Evolutionary conservation across 306 rosid genomes (phyloP), one percentile per base, ranked within the genome.

Genomic region (Boehmeria nivea): DNA sequence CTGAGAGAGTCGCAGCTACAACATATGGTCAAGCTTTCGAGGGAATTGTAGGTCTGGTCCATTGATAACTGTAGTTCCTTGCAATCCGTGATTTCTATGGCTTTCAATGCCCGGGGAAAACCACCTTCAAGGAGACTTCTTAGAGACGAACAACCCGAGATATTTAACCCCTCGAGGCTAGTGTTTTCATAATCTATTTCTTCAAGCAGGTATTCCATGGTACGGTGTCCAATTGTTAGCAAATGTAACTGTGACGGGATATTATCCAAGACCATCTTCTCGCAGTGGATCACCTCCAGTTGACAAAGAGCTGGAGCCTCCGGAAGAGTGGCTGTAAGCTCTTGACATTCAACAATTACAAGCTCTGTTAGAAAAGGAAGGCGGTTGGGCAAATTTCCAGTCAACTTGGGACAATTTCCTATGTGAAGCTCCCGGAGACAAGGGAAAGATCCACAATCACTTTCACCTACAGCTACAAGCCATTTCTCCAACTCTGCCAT

Each of bases 401-500:
- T 52, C 40, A 52, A 16, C 40, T 52, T 15, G 8, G 57, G 57
- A 31, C 57, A 63, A 14, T 15, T 11, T 2, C 2, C 3, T 1
- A 63, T 19, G 16, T 14, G 53, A 28, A 63, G 68, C 33, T 13
- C 37, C 25, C 46, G 3, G 23, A 63, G 23, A 18, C 16, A 8
- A 14, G 53, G 53, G 10, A 53, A 63, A 42, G 2, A 10, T 20
- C 2, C 22, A 28, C 8, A 2, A 1, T 21, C 28, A 48, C 20
- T 11, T 20, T 22, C 31, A 22, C 8, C 31, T 48, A 1, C 39
- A 3, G 0, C 23, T 3, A 37, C 38, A 3, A 11, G 6, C 69
- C 69, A 64, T n/a, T 64, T 19, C 54, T 15, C 11, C 69, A 60
- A 64, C 2, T 12, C 6, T 43, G 20, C 3, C 61, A 55, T 22